These are phyloP conservation scores for Yarrowia sp. DNA, from an alignment of 805 yeast species.

Conservation along the genomic window DNA sequence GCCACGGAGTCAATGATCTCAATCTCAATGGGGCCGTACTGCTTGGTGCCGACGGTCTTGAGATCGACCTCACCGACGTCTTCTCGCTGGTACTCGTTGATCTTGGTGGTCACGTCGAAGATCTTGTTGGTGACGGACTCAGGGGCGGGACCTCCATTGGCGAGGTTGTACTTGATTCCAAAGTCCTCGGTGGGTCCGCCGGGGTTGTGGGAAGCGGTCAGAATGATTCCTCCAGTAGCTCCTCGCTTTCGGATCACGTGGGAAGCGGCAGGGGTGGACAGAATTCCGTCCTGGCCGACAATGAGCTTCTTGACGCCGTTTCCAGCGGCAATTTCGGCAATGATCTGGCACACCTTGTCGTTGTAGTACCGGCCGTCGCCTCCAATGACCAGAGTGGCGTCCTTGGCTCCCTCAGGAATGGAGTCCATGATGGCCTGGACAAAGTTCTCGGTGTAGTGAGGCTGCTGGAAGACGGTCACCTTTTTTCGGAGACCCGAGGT, in stretches of 20 bases:
- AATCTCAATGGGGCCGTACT: conserved; percentile 67
- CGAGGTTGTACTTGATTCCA: conserved; percentile 93
- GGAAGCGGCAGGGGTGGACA: conserved; percentile 97
- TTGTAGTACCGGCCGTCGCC: conserved; percentile 97
- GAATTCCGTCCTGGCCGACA: conserved; percentile 84
- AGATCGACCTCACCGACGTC: conserved; percentile 71
- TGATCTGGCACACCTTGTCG: conserved; percentile 77
- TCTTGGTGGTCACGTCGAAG: conserved; percentile 67
- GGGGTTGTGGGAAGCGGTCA: conserved; percentile 97
- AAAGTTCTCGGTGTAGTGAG: conserved; percentile 89
- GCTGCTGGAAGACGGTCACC: conserved; percentile 80
- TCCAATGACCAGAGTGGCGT: conserved; percentile 84
- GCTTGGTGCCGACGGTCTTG: conserved; percentile 58
- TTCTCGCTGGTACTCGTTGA: conserved; percentile 66
- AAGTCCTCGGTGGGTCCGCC: conserved; percentile 93
- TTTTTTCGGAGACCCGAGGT: conserved; percentile 96
- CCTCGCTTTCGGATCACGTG: conserved; percentile 77
- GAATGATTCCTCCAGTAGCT: conserved; percentile 90
- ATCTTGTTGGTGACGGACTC: conserved; percentile 90
- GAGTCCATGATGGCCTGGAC: conserved; percentile 84
- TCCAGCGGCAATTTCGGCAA: conserved; percentile 85
- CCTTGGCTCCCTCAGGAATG: conserved; percentile 86
- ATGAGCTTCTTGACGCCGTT: conserved; percentile 87
- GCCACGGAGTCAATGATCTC: conserved; percentile 83
- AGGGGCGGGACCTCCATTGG: conserved; percentile 98